Evolutionary conservation across 106 monocot species (phyloP).

Genomic region (Dendrobium officinale): DNA sequence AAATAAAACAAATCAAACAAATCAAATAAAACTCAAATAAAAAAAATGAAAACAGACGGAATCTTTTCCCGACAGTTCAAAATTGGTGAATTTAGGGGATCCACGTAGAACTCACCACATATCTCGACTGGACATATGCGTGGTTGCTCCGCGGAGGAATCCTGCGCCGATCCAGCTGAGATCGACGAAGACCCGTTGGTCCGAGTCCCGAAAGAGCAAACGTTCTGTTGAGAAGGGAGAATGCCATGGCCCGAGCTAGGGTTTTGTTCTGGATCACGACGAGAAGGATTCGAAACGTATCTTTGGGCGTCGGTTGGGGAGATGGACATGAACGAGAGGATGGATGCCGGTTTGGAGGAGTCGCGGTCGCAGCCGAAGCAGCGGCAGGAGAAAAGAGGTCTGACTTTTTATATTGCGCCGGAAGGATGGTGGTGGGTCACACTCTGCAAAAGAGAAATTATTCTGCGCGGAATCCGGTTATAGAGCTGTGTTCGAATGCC

Average conservation of each 20-base stretch:
- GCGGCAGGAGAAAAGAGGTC: not conserved
- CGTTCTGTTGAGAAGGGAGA: not conserved
- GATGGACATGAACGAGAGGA: conserved; percentile 76
- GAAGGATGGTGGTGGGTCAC: too few species aligned
- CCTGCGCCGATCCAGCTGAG: conserved; percentile 1
- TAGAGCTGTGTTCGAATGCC: too few species aligned
- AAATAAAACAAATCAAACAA: too few species aligned
- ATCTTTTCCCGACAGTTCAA: not conserved
- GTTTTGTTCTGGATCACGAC: conserved; percentile 14
- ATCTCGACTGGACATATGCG: not conserved
- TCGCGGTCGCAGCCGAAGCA: not conserved
- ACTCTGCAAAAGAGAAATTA: too few species aligned
- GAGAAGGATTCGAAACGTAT: conserved; percentile 16
- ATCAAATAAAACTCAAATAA: too few species aligned
- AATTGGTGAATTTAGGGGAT: not conserved
- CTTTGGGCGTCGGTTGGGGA: conserved; percentile 50
- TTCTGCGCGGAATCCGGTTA: too few species aligned
- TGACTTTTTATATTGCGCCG: too few species aligned
- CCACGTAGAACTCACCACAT: conserved; percentile 10
- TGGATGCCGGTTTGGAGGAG: not conserved
- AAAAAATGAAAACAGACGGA: not conserved
- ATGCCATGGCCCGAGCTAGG: conserved; percentile 41
- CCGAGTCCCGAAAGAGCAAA: not conserved
- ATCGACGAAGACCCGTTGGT: conserved; percentile 2
- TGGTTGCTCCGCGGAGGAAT: not conserved